These are phyloP conservation scores for Hemisphaericaspora subhashii DNA, from an alignment of 1,139 yeast genomes.

Conservation along the genomic window DNA sequence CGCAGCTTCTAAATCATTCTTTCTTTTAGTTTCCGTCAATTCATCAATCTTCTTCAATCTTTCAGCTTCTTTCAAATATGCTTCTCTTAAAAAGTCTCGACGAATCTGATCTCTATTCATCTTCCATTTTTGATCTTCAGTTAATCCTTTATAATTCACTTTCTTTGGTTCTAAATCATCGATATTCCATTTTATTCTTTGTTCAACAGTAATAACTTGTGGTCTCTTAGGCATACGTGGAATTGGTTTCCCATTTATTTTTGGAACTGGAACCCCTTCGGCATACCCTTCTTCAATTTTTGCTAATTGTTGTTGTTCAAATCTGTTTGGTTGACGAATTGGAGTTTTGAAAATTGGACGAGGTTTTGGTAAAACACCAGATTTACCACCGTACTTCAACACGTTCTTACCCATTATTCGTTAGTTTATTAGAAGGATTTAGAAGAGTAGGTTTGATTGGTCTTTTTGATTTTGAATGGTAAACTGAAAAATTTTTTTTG, in stretches of 20 bases:
- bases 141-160: slow-evolving; percentile 34
- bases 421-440: too few relatives aligned
- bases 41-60: slow-evolving; percentile 46
- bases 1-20: slow-evolving; percentile 26
- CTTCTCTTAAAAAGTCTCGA: slow-evolving; percentile 66
- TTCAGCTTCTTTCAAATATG: slow-evolving; percentile 62
- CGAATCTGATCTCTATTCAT: slow-evolving; percentile 66
- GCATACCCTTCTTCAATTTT: slow-evolving; percentile 67
- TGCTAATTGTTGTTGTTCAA: slow-evolving; percentile 40
- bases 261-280: slow-evolving; percentile 72
- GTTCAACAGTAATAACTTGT: slow-evolving; percentile 57
- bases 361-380: slow-evolving; percentile 79
- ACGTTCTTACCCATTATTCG: slow-evolving; percentile 50
- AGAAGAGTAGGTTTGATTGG: background rate
- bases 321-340: slow-evolving; percentile 49
- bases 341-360: slow-evolving; percentile 71
- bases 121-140: slow-evolving; percentile 54
- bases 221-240: slow-evolving; percentile 47
- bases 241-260: slow-evolving; percentile 44
- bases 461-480: background rate
- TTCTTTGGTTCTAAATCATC: slow-evolving; percentile 33
- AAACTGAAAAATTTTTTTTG: slow-evolving; percentile 7
- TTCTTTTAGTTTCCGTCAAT: slow-evolving; percentile 23
- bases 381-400: slow-evolving; percentile 60
- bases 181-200: slow-evolving; percentile 55